Percentiles rank a stretch among this genome's conserved stretches.
Conservation (phyloP, 2,329 filamentous ascomycete species). For the Harringtonia lauricola region DNA sequence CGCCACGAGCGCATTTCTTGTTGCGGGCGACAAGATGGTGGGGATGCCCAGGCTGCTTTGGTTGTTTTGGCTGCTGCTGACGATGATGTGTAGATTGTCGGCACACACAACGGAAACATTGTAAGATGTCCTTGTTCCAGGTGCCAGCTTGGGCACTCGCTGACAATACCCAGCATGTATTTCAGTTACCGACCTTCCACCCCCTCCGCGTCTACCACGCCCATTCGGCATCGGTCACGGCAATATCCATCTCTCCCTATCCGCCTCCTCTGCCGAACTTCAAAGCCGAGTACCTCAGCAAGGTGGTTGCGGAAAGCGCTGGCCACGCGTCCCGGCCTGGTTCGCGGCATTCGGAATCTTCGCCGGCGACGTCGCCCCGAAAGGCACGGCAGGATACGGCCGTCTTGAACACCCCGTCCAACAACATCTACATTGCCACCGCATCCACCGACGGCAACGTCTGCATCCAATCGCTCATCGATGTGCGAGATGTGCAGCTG, state of each 20-base stretch:
- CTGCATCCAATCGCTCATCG: conserved; percentile 77
- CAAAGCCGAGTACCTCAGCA: conserved; percentile 27
- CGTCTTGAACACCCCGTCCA: conserved; percentile 67
- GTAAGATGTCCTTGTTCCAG: conserved; percentile 28
- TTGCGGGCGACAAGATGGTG: conserved; percentile 96
- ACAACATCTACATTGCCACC: conserved; percentile 86
- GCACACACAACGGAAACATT: conserved; percentile 94
- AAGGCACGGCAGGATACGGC: conserved; percentile 38
- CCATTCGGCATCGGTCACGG: conserved; percentile 83
- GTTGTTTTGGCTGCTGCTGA: conserved; percentile 8
- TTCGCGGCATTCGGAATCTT: conserved; percentile 28
- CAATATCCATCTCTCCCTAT: conserved; percentile 80
- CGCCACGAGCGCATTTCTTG: conserved; percentile 81
- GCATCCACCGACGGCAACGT: conserved; percentile 95
- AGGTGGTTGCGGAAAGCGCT: conserved; percentile 23
- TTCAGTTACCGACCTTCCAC: conserved; percentile 74
- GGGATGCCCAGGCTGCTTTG: conserved; percentile 12
- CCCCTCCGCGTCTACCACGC: conserved; percentile 79
- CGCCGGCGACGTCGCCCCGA: conserved; percentile 40
- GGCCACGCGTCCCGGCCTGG: conserved; percentile 21
- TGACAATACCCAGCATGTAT: conserved; percentile 53
- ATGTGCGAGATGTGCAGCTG: conserved; percentile 80
- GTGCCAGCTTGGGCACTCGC: conserved; percentile 11
- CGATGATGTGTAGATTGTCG: conserved; percentile 53
- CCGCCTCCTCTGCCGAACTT: conserved; percentile 43